Conservation (phyloP, 306 rosid genomes). For the Prinsepia uniflora region DNA sequence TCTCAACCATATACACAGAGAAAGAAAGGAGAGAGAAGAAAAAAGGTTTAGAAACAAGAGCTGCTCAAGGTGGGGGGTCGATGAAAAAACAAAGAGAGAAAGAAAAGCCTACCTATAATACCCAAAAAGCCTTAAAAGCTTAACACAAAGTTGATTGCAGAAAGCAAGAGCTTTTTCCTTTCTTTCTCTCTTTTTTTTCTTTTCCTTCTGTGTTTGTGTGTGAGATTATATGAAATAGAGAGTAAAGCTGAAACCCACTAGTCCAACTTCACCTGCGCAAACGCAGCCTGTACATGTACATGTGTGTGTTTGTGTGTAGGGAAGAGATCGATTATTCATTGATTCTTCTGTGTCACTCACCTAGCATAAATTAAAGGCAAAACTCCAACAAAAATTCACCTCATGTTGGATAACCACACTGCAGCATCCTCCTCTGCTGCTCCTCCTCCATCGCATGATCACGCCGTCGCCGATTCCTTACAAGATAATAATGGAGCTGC, state of each 20-base stretch:
- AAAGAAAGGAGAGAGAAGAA: neutral
- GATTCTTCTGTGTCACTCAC: neutral
- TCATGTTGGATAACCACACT: conserved; percentile 26
- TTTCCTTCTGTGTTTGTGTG: conserved; percentile 13
- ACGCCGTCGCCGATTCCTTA: conserved; percentile 28
- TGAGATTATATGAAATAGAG: neutral
- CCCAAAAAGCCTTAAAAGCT: conserved; percentile 37
- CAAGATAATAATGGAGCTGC: too few relatives aligned
- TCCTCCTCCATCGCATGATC: conserved; percentile 49
- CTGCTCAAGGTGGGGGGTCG: conserved; percentile 71
- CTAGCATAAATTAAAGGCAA: neutral
- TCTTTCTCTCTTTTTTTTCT: conserved; percentile 4
- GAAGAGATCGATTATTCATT: conserved; percentile 10
- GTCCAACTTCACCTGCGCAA: conserved; percentile 33
- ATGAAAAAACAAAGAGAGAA: conserved; percentile 35
- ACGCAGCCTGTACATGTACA: neutral
- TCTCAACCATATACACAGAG: neutral
- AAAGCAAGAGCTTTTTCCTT: conserved; percentile 50
- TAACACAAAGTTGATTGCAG: conserved; percentile 62
- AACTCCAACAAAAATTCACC: conserved; percentile 7
- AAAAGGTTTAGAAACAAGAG: conserved; percentile 46
- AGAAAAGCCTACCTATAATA: conserved; percentile 27
- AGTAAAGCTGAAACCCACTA: conserved; percentile 64
- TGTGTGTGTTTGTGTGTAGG: conserved; percentile 6
- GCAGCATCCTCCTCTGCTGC: conserved; percentile 36